phyloP scores from a whole-genome alignment of 148 eudicot species.

The Camellia japonica region DNA sequence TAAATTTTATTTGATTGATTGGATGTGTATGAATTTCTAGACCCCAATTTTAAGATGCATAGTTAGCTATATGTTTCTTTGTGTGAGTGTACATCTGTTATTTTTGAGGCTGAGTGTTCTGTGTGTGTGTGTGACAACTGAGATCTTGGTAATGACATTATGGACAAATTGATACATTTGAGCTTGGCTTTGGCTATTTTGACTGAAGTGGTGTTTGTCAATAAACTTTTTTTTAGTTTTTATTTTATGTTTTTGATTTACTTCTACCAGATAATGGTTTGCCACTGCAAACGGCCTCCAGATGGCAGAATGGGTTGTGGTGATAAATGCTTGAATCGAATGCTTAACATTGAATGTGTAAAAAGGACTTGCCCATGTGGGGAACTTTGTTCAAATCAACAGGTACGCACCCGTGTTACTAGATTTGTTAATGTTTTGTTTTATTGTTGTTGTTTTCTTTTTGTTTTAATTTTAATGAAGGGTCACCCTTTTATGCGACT shows the following conservation, averaged over 20 bases:
- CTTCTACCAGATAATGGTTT: constrained; percentile 79
- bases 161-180: neutral
- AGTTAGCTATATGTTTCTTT: neutral
- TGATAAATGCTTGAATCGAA: constrained; percentile 83
- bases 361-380: constrained; percentile 94
- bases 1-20: neutral
- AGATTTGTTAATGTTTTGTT: neutral
- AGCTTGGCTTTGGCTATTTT: neutral
- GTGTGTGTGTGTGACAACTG: neutral
- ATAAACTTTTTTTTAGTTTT: neutral
- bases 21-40: neutral
- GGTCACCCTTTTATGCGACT: neutral
- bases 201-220: constrained; percentile 6
- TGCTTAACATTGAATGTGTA: constrained; percentile 95
- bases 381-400: constrained; percentile 89
- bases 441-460: neutral
- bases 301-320: constrained; percentile 86
- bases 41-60: too few relatives aligned
- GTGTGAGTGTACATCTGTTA: neutral
- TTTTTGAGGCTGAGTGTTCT: neutral
- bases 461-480: neutral
- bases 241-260: constrained; percentile 12
- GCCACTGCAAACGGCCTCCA: constrained; percentile 81
- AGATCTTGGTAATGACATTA: constrained; percentile 12
- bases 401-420: constrained; percentile 38